These are phyloP conservation scores for Zasmidium angulare DNA, from an alignment of 2,329 filamentous ascomycete genomes.

Conservation along the genomic window DNA sequence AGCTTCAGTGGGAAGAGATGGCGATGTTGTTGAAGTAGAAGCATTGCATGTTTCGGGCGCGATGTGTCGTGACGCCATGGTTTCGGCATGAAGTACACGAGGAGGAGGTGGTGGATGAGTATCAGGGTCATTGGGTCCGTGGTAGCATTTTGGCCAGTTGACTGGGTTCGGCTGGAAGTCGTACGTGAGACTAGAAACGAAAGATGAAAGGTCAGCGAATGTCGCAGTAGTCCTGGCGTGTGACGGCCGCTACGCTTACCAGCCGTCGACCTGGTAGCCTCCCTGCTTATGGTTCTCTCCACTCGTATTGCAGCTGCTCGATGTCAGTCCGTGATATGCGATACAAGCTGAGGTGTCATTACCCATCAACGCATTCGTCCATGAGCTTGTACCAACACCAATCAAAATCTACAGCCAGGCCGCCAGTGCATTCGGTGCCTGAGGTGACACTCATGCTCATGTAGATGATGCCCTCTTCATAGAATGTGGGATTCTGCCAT, in stretches of 20 bases:
- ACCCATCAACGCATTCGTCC: conserved; percentile 5
- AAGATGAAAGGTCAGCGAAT: no score
- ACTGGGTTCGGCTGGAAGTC: conserved; percentile 11
- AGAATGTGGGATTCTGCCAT: not conserved
- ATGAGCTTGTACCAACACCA: conserved; percentile 5
- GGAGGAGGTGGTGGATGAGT: no score
- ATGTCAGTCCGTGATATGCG: no score
- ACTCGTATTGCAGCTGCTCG: conserved; percentile 10
- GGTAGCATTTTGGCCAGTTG: conserved; percentile 15
- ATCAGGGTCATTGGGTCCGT: no score
- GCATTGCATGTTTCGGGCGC: no score
- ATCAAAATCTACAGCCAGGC: not conserved
- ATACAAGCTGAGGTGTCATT: no score
- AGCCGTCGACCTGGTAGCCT: conserved; percentile 9
- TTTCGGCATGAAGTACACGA: no score
- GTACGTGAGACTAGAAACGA: conserved; percentile 12
- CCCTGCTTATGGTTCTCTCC: conserved; percentile 13
- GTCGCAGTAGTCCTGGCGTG: no score
- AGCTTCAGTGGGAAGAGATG: not conserved
- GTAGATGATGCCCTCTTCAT: conserved; percentile 6
- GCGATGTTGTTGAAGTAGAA: not conserved
- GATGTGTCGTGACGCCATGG: not conserved
- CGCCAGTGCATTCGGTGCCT: not conserved
- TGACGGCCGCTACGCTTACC: no score
- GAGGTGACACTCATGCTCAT: not conserved